Evolutionary conservation across 2,329 filamentous ascomycete genomes (phyloP), one percentile per base, ranked within the genome.

Genomic region (Pseudocercospora macadamiae): DNA sequence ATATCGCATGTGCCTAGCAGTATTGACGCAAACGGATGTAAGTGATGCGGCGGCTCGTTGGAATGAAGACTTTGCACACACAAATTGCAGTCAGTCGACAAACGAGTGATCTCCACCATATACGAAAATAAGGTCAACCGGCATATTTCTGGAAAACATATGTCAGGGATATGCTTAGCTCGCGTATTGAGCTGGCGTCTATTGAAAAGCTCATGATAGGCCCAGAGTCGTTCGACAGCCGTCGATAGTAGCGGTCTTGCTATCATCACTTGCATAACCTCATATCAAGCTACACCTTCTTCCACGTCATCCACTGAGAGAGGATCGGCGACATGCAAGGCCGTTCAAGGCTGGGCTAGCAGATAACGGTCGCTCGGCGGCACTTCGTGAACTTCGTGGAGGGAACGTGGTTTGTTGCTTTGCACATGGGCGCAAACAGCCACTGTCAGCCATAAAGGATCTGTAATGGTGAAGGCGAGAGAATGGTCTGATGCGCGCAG

Each of bases 121-220:
- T 32, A 32, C 28, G 28, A 6, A 32, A 32, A n/a, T n/a, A n/a
- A n/a, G n/a, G n/a, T n/a, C n/a, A n/a, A n/a, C n/a, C n/a, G n/a
- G 42, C 23, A 45, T 45, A 45, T 12, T 39, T 45, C 18, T 32
- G 6, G 12, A 32, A 12, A 32, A 32, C 6, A 32, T 32, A 32
- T 32, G 42, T 12, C 21, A 45, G 42, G 42, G 42, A 45, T 45
- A n/a, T 45, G 42, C n/a, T n/a, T 45, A 25, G 19, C 25, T 45
- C 42, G 23, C 23, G 42, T 21, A 14, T 21, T 25, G 42, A 23
- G 42, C 19, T 23, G 3, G 6, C 37, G n/a, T 44, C 37, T 16
- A 21, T 14, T 44, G 37, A n/a, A n/a, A n/a, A n/a, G n/a, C n/a
- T n/a, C n/a, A 44, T 44, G 28, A 32, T 32, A 44, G 37, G 37